Percentiles rank a stretch among this genome's conserved stretches.
These are phyloP conservation scores for Boletus fagicola DNA, from an alignment of 768 basidiomycete species.

Conservation along the genomic window DNA sequence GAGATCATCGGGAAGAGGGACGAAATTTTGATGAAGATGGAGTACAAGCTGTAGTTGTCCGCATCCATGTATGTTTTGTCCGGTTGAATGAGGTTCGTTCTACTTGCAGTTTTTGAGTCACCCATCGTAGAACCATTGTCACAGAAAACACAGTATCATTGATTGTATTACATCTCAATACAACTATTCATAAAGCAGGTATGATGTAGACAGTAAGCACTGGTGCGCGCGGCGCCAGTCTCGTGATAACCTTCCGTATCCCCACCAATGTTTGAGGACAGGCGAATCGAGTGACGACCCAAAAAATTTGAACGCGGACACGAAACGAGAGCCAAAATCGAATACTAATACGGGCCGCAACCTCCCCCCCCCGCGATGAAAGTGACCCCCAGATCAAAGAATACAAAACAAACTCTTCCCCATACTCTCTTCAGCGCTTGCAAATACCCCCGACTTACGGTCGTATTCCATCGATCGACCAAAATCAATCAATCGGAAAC, in stretches of 20 bases:
- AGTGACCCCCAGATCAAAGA: neutral
- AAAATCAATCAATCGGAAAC: constrained; percentile 51
- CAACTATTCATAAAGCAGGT: neutral
- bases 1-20: constrained; percentile 59
- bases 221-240: no score
- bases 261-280: no score
- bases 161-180: neutral
- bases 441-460: fast-evolving
- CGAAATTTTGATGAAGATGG: constrained; percentile 24
- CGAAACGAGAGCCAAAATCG: neutral
- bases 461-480: constrained; percentile 33
- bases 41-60: constrained; percentile 18
- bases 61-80: neutral
- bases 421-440: neutral
- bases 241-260: no score
- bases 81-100: neutral
- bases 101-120: neutral
- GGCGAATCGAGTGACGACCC: no score
- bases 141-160: no score
- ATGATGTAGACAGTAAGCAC: neutral
- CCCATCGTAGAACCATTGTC: no score
- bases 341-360: neutral
- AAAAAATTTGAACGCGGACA: neutral
- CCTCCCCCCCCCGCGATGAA: neutral
- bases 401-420: constrained; percentile 6